phyloP scores from a whole-genome alignment of 805 yeast genomes.

The Monosporozyma aerobia region DNA sequence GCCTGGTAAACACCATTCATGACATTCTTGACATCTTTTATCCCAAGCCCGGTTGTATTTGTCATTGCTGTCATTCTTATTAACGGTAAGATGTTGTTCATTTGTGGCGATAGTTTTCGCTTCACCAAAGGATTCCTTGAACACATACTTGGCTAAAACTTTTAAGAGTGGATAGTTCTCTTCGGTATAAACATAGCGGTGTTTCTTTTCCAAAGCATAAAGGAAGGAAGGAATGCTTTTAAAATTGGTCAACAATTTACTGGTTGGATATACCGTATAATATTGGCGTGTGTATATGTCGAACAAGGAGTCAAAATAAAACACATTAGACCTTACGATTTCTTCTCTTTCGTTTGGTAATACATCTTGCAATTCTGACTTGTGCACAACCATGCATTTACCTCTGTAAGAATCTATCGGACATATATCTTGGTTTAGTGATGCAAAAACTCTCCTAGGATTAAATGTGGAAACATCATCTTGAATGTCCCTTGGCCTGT shows the following conservation, averaged over 20 bases:
- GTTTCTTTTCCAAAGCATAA: constrained; percentile 55
- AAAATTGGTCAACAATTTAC: constrained; percentile 47
- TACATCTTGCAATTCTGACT: constrained; percentile 49
- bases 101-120: neutral
- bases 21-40: constrained; percentile 56
- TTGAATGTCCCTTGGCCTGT: constrained; percentile 78
- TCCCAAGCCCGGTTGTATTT: constrained; percentile 14
- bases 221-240: constrained; percentile 39
- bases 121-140: constrained; percentile 2
- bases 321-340: constrained; percentile 51
- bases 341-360: constrained; percentile 37
- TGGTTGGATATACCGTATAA: constrained; percentile 68
- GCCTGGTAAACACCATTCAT: constrained; percentile 71
- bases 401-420: constrained; percentile 74
- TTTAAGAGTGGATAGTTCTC: constrained; percentile 25
- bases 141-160: constrained; percentile 18
- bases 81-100: neutral
- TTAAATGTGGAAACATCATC: constrained; percentile 43
- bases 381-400: constrained; percentile 57
- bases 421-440: constrained; percentile 79
- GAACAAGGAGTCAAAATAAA: constrained; percentile 78
- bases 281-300: constrained; percentile 79
- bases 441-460: constrained; percentile 69
- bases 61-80: neutral
- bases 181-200: constrained; percentile 69